Base-by-base conservation (phyloP, 306 rosid species). In the Trifolium repens region DNA sequence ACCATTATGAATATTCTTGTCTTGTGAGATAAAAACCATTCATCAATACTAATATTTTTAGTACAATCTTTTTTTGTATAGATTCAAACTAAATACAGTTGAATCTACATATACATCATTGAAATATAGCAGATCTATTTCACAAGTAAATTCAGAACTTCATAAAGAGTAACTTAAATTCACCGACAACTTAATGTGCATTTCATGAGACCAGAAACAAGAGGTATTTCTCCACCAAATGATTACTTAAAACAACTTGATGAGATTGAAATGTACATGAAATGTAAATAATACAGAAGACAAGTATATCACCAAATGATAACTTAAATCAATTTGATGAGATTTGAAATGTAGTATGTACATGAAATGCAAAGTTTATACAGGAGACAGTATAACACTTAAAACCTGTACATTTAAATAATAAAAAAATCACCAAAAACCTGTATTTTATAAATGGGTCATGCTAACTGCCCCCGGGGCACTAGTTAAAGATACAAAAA, bases 171-270 rank as follows among this genome's bases (percentile, higher is more conserved):
- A 50, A n/a, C 35, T 65, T 66, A 54, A 64, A 64, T 65, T 35
- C 65, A 67, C 24, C 66, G 58, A 40, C 8, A 24, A 42, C 61
- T 27, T 32, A 59, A 15, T 46, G 55, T 4, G 54, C 44, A 22
- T 39, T 68, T 35, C 37, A 58, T 15, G 74, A 72, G 60, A 72
- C 5, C 34, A 61, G 40, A 57, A 12, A 55, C 55, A 27, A 64
- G 46, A 14, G 24, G 11, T 9, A 57, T 30, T 80, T 74, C 68
- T 47, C 72, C 35, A n/a, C 65, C 72, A 74, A 67, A 67, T 8
- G 53, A 24, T 77, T 27, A 44, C 53, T 66, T 55, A 15, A 35
- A 65, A 66, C 67, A n/a, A 81, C 64, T 54, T 10, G 6, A 16
- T 17, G 9, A 27, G 26, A 58, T 22, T 47, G 43, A 58, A 40